Evolutionary conservation across 305 asterid genomes (phyloP), one percentile per base, ranked within the genome.

Genomic region (Rubia occidens): DNA sequence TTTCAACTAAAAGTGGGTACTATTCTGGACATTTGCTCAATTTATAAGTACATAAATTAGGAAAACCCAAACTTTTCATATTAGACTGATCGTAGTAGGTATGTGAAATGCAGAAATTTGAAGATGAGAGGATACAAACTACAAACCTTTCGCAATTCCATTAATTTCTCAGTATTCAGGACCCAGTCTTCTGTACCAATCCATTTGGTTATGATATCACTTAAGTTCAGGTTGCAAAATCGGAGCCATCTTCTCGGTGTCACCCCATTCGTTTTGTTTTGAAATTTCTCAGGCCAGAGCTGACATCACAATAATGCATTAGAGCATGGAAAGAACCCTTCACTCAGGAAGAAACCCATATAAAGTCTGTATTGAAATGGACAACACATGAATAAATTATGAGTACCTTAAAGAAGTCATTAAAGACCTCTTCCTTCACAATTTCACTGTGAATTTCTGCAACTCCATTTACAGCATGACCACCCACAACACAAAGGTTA

Each of bases 381-480:
- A 26, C 7, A 40, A 58, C 7, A 35, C 56, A 51, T 42, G 35
- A 64, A 68, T 58, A 62, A 53, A 32, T 67, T 68, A 67, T 32
- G 18, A 61, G 78, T 78, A 91, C 97, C 97, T 87, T 76, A 82
- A 77, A 89, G 79, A 91, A 91, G 74, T 86, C 96, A 74, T 84
- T 85, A 68, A 91, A 91, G 64, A 91, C 97, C 73, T 91, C 97
- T 26, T 85, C 77, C 82, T 87, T 91, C 73, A 91, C 96, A 68
- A 89, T 89, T 70, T 91, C 90, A 72, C 96, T 91, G 74, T 91
- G 97, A 75, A 89, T 91, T 76, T 82, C 97, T 69, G 97, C 97
- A 75, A 91, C 97, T 37, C 97, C 97, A 78, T 91, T 91, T 65
- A 91, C 97, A 77, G 94, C 86, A 81, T 91, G 97, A 78, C 97